Evolutionary conservation across 805 yeast species (phyloP), one percentile per base, ranked within the genome.

Genomic region (Metschnikowia lachancei): DNA sequence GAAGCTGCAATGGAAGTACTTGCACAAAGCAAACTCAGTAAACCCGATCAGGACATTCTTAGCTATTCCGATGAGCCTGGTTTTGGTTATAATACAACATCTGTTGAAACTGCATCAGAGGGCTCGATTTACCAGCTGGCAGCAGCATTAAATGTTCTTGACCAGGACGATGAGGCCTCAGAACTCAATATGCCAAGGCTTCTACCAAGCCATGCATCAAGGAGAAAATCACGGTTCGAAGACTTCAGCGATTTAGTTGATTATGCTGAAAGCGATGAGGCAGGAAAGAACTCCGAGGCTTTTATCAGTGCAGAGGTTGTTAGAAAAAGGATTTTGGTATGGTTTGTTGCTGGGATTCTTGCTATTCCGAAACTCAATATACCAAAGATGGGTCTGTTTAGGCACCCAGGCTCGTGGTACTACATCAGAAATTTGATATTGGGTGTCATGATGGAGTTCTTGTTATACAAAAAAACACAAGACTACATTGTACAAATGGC

Each of bases 351-450:
- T 28, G 58, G 59, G 43, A 41, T 67, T 20, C 56, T 62, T 3
- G 36, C 65, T 4, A 36, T 67, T 4, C 72, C 74, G 8, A 67
- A 69, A 47, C 50, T 67, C 37, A 59, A 59, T 39, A 62, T 68
- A 24, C 72, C 73, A 3, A 67, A 65, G 31, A 45, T 69, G 30
- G 65, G 66, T 6, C 65, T 60, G 24, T 68, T 66, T 47, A 59
- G 75, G 46, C 75, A 69, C 49, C 69, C 72, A 1, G 74, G 75
- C 0, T 63, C 63, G 52, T 69, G 73, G 73, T 69, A 59, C 50
- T 67, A 65, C 45, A 46, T 69, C 39, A 52, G 75, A 38, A 68
- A 66, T 40, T 37, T 63, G 33, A 56, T 66, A 33, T 53, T 58
- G 30, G 74, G 70, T 4, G 61, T 60, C 49, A 50, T 66, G 28